These are phyloP conservation scores for Aciculoconidium aculeatum DNA, from an alignment of 805 yeast genomes.

Conservation along the genomic window DNA sequence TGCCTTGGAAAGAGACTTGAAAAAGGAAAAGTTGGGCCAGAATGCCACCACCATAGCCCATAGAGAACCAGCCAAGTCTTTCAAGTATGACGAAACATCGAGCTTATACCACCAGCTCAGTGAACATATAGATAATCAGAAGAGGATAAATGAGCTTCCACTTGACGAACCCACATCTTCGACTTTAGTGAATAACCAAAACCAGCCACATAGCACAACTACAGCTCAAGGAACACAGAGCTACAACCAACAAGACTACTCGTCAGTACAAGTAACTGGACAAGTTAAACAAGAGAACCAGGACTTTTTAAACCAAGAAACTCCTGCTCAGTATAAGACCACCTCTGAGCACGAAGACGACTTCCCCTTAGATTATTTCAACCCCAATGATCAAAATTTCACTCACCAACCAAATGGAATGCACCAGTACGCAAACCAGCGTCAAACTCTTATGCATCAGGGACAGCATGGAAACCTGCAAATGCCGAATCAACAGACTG, in stretches of 20 bases:
- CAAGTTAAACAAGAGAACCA: slow-evolving; percentile 7
- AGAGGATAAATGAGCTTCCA: slow-evolving; percentile 7
- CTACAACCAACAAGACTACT: slow-evolving; percentile 5
- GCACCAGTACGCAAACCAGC: no score
- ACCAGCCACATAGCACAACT: slow-evolving; percentile 1
- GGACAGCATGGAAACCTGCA: no score
- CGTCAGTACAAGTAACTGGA: slow-evolving; percentile 10
- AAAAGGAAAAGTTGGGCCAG: slow-evolving; percentile 60
- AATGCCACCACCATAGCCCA: slow-evolving; percentile 67
- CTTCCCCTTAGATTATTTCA: slow-evolving; percentile 67
- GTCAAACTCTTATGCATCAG: no score
- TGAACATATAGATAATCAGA: slow-evolving; percentile 34
- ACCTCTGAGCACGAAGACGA: slow-evolving; percentile 49
- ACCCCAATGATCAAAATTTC: slow-evolving; percentile 30
- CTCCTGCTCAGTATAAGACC: slow-evolving; percentile 18
- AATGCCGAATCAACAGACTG: no score
- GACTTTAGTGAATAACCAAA: no score
- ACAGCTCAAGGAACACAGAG: neutral
- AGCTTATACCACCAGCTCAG: slow-evolving; percentile 52
- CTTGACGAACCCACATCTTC: slow-evolving; percentile 2
- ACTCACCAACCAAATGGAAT: no score
- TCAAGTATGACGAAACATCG: slow-evolving; percentile 52
- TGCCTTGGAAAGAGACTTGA: slow-evolving; percentile 87
- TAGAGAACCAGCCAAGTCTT: slow-evolving; percentile 75
- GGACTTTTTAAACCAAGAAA: slow-evolving; percentile 14